Evolutionary conservation across 164 flowering plant species (phyloP).

Genomic region (Cinnamomum chago): DNA sequence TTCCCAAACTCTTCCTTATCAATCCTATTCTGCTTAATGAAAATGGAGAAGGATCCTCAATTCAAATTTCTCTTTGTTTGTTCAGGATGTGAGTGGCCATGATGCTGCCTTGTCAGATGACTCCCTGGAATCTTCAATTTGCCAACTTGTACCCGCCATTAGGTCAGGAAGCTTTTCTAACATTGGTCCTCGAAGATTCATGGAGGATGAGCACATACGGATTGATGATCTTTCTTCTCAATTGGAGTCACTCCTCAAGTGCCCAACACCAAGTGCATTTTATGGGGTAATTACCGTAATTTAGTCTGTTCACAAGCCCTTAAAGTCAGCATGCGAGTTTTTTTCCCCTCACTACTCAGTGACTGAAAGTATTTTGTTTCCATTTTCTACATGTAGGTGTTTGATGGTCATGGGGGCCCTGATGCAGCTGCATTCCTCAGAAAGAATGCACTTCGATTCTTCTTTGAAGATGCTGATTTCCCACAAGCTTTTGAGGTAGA

Average conservation of each 20-base stretch:
- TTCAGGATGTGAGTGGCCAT: slow-evolving; percentile 40
- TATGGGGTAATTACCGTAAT: slow-evolving; percentile 87
- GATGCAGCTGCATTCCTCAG: slow-evolving; percentile 78
- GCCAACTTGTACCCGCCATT: slow-evolving; percentile 45
- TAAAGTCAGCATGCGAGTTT: background rate
- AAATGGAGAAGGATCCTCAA: background rate
- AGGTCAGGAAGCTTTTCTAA: slow-evolving; percentile 83
- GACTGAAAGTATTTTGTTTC: background rate
- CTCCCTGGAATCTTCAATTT: slow-evolving; percentile 27
- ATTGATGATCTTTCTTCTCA: slow-evolving; percentile 66
- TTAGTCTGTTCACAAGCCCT: background rate
- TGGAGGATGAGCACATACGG: slow-evolving; percentile 82
- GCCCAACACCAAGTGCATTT: slow-evolving; percentile 59
- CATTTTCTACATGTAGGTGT: slow-evolving; percentile 39
- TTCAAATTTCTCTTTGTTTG: background rate
- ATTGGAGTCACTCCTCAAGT: slow-evolving; percentile 40
- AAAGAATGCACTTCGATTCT: slow-evolving; percentile 53
- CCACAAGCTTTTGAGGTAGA: slow-evolving; percentile 51
- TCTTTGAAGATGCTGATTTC: slow-evolving; percentile 66
- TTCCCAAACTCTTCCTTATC: background rate
- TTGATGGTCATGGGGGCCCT: slow-evolving; percentile 97
- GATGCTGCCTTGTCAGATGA: slow-evolving; percentile 25
- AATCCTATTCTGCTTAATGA: background rate
- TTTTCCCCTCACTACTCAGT: background rate
- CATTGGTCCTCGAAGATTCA: slow-evolving; percentile 54